Percentiles rank a stretch among this genome's conserved stretches.
Conservation (phyloP, 1,139 yeast genomes). For the Candida labiduridarum region DNA sequence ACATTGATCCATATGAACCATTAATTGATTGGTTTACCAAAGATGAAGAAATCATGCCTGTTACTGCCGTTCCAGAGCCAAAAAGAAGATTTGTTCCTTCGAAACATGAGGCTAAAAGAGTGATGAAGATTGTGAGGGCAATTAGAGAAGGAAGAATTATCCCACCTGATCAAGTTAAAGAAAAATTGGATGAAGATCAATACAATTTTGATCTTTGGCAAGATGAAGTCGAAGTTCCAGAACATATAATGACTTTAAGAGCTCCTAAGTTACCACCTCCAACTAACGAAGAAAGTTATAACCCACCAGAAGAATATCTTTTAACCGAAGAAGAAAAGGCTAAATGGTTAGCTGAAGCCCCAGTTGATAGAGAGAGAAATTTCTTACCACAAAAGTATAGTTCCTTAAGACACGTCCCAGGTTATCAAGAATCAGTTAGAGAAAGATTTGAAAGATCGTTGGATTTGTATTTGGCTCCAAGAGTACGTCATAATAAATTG, state of each 20-base stretch:
- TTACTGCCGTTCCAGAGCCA: conserved; percentile 94
- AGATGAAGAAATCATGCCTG: conserved; percentile 85
- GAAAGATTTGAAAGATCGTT: conserved; percentile 93
- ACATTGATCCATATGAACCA: conserved; percentile 87
- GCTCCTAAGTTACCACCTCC: conserved; percentile 98
- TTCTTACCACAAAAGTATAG: conserved; percentile 81
- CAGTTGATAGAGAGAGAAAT: conserved; percentile 76
- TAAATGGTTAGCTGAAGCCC: conserved; percentile 72
- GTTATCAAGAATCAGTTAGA: conserved; percentile 80
- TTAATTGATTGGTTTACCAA: conserved; percentile 94
- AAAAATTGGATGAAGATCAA: conserved; percentile 51
- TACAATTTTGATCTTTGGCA: conserved; percentile 78
- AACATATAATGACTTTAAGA: conserved; percentile 86
- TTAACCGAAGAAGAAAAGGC: conserved; percentile 76
- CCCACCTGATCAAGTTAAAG: conserved; percentile 64
- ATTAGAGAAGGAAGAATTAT: conserved; percentile 94
- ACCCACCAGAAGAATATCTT: conserved; percentile 95
- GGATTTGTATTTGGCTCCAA: conserved; percentile 93
- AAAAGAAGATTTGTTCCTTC: conserved; percentile 96
- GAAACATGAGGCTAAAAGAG: conserved; percentile 92
- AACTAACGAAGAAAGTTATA: conserved; percentile 92
- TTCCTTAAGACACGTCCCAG: conserved; percentile 90
- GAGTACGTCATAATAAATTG: conserved; percentile 88
- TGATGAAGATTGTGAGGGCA: conserved; percentile 95
- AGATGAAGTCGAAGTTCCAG: conserved; percentile 54